Base-by-base conservation (phyloP, 2,329 filamentous ascomycete genomes). In the Fusarium citri region DNA sequence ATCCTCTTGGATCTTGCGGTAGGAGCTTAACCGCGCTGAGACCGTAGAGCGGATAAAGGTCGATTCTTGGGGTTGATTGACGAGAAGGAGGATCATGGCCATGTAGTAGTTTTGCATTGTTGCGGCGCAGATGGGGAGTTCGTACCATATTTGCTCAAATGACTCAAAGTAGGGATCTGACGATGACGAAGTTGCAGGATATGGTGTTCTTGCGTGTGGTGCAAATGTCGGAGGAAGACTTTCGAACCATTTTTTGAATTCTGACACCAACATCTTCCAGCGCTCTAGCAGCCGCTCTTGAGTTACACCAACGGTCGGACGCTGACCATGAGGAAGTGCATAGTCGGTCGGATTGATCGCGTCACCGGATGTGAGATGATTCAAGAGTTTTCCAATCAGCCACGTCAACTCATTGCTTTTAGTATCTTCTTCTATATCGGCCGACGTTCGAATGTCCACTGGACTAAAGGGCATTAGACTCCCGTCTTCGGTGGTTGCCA, bases 31-130 rank as follows among this genome's bases (percentile, higher is more conserved):
- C 0, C 72, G 72, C 0, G 72, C 70, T 0, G 68, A 72, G 0
- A 74, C 72, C 3, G 72, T 73, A 4, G 72, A 74, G 3, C 72
- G 71, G 1, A 74, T 69, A 0, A 73, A 72, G 0, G 72, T 74
- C 4, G 68, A 74, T 8, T 74, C 72, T 46, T 74, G 72, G 0
- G 72, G 72, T 6, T 59, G 66, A 31, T 91, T 90, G 67, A 89
- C 83, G 15, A 89, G 82, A 0, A 91, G 76, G 7, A 90, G 83
- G 14, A 91, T 88, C 45, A 87, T 84, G 2, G 87, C 87, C 80
- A 91, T 90, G 72, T 91, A 87, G 68, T 89, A 91, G 63, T 84
- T 85, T 72, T 90, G 88, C 84, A 91, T 91, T 2, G 88, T 88
- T 4, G 88, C 88, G 0, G 87, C 88, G 77, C 88, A 91, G 83